phyloP scores from a whole-genome alignment of 306 rosid species.

The Phaseolus lunatus region DNA sequence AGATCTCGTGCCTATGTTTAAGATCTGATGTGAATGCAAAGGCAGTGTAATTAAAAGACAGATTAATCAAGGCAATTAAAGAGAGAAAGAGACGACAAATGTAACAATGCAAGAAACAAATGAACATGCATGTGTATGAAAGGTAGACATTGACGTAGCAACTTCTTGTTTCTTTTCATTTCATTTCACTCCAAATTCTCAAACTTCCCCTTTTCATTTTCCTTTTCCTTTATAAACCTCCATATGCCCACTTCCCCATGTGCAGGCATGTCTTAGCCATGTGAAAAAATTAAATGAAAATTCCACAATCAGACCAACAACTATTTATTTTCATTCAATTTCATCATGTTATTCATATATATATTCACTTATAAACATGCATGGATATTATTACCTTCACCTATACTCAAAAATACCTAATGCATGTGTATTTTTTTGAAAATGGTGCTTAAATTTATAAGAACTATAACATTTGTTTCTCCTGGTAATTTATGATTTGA shows the following conservation, averaged over 20 bases:
- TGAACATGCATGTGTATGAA: neutral
- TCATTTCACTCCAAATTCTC: slow-evolving; percentile 11
- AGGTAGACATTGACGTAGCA: slow-evolving; percentile 27
- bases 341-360: neutral
- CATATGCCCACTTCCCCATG: slow-evolving; percentile 5
- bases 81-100: slow-evolving; percentile 1
- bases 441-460: neutral
- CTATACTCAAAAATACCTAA: neutral
- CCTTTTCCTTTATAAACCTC: neutral
- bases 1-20: too few species aligned
- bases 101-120: slow-evolving; percentile 23
- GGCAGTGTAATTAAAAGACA: slow-evolving; percentile 4
- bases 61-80: slow-evolving; percentile 7
- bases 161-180: neutral
- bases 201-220: neutral
- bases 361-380: neutral
- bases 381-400: too few species aligned
- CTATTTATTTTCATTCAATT: neutral
- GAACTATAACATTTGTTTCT: neutral
- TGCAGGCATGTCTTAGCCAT: slow-evolving; percentile 25
- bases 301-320: neutral
- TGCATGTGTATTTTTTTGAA: neutral
- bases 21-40: neutral
- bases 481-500: neutral
- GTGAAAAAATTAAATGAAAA: slow-evolving; percentile 2